A percentile compares a stretch with the other conserved stretches of the same genome.
Conservation (phyloP, 371 early-diverging fungal genomes). For the Umbelopsis sp. region DNA sequence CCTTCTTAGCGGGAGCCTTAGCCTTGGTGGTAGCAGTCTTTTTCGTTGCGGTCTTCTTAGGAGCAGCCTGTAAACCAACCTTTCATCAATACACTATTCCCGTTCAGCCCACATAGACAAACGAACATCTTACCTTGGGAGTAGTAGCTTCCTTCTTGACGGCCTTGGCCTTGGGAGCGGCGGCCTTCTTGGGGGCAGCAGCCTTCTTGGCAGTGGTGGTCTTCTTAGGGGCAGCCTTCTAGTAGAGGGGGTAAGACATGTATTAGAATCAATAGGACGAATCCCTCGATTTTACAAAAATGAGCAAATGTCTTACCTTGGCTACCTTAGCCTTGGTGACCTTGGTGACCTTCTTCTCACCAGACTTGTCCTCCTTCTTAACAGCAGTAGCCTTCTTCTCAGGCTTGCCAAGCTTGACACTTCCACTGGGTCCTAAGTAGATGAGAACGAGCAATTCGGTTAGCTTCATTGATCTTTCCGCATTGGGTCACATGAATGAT, state of each 20-base stretch:
- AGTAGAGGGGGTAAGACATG: constrained; percentile 50
- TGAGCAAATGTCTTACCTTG: constrained; percentile 36
- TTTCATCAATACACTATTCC: neutral
- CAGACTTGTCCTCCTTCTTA: constrained; percentile 48
- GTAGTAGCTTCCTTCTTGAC: constrained; percentile 24
- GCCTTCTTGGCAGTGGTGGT: constrained; percentile 36
- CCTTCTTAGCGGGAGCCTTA: constrained; percentile 38
- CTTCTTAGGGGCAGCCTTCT: constrained; percentile 52
- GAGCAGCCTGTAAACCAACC: constrained; percentile 29
- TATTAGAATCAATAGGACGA: too few species aligned
- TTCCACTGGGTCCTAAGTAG: constrained; percentile 58
- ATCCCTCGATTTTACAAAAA: too few species aligned
- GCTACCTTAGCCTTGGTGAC: constrained; percentile 46
- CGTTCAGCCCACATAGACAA: neutral
- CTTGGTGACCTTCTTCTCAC: constrained; percentile 37
- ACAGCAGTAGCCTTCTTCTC: constrained; percentile 48
- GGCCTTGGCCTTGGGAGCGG: constrained; percentile 34
- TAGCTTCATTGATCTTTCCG: neutral
- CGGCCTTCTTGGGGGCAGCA: constrained; percentile 23
- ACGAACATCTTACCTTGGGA: constrained; percentile 11
- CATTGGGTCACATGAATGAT: neutral
- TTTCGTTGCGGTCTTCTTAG: constrained; percentile 44
- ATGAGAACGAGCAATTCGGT: neutral
- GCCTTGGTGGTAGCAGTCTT: constrained; percentile 35
- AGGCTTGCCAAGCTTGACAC: constrained; percentile 73